Evolutionary conservation across 2,329 filamentous ascomycete genomes (phyloP).

Genomic region (Cladosporium sp.): DNA sequence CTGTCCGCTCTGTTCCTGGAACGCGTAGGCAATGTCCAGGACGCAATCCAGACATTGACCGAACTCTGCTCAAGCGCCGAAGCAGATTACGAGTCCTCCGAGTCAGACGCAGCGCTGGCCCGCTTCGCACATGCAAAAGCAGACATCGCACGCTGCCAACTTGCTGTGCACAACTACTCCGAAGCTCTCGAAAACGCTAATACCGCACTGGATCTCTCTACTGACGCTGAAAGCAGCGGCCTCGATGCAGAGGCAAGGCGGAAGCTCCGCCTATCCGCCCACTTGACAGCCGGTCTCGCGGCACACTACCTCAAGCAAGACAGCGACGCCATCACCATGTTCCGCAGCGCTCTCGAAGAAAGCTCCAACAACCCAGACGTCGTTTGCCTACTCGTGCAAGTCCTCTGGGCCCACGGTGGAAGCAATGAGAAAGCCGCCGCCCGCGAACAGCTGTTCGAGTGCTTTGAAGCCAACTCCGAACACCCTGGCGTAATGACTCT

Average conservation of each 20-base stretch:
- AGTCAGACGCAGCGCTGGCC: conserved; percentile 71
- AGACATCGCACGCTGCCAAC: conserved; percentile 80
- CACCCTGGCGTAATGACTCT: conserved; percentile 80
- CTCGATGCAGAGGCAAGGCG: conserved; percentile 64
- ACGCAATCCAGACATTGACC: conserved; percentile 65
- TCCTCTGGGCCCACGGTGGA: conserved; percentile 86
- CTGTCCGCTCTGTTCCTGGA: conserved; percentile 80
- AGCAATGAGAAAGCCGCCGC: conserved; percentile 73
- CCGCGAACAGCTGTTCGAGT: conserved; percentile 75
- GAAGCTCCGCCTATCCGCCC: conserved; percentile 76
- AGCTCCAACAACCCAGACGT: conserved; percentile 76
- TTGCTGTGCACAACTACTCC: conserved; percentile 66
- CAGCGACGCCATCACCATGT: conserved; percentile 72
- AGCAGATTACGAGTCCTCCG: conserved; percentile 78
- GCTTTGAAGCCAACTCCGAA: conserved; percentile 70
- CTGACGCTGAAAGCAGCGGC: conserved; percentile 65
- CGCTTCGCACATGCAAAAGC: conserved; percentile 80
- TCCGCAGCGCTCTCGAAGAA: conserved; percentile 76
- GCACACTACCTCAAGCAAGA: conserved; percentile 70
- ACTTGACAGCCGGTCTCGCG: conserved; percentile 81
- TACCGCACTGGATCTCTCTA: conserved; percentile 74
- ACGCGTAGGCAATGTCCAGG: conserved; percentile 67
- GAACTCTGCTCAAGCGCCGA: conserved; percentile 71
- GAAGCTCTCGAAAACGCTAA: conserved; percentile 78
- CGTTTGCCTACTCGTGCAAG: conserved; percentile 82